phyloP scores from a whole-genome alignment of 331 rosid species.

The Malus hybrid region DNA sequence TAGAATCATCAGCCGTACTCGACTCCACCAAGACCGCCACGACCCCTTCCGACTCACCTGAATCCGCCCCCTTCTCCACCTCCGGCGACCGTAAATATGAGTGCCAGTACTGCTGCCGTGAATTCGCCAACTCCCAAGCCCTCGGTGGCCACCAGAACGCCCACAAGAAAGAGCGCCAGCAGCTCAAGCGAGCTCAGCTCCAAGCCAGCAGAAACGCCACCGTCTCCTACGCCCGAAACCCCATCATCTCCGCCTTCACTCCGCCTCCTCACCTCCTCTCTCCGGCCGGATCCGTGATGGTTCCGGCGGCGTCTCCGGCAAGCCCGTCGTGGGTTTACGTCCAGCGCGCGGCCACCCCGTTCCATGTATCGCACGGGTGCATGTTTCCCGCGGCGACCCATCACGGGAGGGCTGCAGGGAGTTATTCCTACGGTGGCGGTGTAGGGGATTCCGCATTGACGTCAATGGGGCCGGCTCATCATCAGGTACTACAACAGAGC shows the following conservation, averaged over 20 bases:
- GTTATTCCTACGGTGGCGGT: slow-evolving; percentile 35
- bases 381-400: slow-evolving; percentile 38
- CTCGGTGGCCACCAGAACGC: slow-evolving; percentile 99
- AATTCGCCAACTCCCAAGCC: slow-evolving; percentile 96
- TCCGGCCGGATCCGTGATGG: slow-evolving; percentile 43
- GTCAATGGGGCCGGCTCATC: slow-evolving; percentile 40
- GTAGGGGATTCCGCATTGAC: slow-evolving; percentile 46
- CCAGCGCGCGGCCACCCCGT: slow-evolving; percentile 46
- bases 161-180: slow-evolving; percentile 96
- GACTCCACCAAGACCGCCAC: slow-evolving; percentile 46
- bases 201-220: slow-evolving; percentile 84
- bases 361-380: slow-evolving; percentile 88
- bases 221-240: slow-evolving; percentile 71
- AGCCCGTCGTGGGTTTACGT: slow-evolving; percentile 62
- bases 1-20: neutral
- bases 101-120: slow-evolving; percentile 92
- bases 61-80: slow-evolving; percentile 46
- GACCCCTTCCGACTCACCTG: slow-evolving; percentile 57
- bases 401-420: slow-evolving; percentile 40
- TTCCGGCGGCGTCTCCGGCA: slow-evolving; percentile 21
- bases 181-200: slow-evolving; percentile 82
- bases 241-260: slow-evolving; percentile 79
- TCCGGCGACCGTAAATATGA: slow-evolving; percentile 79
- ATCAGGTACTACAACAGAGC: slow-evolving; percentile 25
- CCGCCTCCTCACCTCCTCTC: slow-evolving; percentile 80